phyloP scores from a whole-genome alignment of 176 grass and related monocot species.

The Carex cristatella region DNA sequence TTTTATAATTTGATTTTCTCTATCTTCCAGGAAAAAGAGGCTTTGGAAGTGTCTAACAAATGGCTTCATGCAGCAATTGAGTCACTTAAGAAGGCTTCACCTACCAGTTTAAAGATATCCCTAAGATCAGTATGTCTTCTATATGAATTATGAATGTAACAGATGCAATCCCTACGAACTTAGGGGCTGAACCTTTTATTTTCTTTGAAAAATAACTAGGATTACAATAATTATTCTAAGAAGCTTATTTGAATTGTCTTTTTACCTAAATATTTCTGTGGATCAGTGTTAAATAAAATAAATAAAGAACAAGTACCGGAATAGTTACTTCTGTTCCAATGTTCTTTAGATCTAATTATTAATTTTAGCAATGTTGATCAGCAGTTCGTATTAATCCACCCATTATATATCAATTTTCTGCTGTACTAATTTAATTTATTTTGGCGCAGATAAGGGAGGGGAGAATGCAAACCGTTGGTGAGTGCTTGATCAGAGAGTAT shows the following conservation, averaged over 20 bases:
- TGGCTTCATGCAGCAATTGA: constrained; percentile 55
- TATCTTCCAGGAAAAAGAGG: constrained; percentile 58
- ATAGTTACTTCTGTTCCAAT: background rate
- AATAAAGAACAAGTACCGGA: background rate
- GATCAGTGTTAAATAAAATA: background rate
- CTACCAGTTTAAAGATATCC: constrained; percentile 83
- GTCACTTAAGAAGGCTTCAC: constrained; percentile 74
- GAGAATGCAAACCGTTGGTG: constrained; percentile 54
- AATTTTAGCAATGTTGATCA: background rate
- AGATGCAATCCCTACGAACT: background rate
- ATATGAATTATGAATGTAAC: background rate
- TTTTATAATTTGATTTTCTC: constrained; percentile 27
- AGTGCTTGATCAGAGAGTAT: constrained; percentile 84
- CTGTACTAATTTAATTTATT: background rate
- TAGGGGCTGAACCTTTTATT: background rate
- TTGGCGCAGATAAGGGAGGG: constrained; percentile 82
- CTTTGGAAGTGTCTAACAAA: constrained; percentile 36
- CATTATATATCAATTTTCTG: background rate
- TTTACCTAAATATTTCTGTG: background rate
- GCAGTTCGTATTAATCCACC: background rate
- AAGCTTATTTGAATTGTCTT: background rate
- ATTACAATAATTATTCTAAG: background rate
- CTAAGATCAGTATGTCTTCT: constrained; percentile 58
- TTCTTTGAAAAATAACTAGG: background rate
- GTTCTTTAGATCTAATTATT: background rate